Evolutionary conservation across 768 basidiomycete genomes (phyloP).

Genomic region (Galerina marginata): DNA sequence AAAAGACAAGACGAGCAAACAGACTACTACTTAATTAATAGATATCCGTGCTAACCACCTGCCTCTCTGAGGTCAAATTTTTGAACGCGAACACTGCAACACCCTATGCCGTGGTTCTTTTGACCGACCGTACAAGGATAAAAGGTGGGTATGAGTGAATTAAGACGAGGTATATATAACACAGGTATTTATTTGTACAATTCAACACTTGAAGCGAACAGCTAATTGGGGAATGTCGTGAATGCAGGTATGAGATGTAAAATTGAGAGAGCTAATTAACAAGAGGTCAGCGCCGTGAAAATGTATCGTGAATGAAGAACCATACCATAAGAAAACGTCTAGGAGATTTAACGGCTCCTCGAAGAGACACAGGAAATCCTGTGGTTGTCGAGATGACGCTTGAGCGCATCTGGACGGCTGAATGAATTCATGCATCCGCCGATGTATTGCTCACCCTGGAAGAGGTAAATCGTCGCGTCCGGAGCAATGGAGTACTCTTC

Average conservation of each 20-base stretch:
- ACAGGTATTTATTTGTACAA: too few species aligned
- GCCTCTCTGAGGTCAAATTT: neutral
- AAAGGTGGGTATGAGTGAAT: too few species aligned
- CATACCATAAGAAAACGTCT: conserved; percentile 5
- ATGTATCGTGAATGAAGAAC: neutral
- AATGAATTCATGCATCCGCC: conserved; percentile 49
- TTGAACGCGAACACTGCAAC: neutral
- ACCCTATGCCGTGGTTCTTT: too few species aligned
- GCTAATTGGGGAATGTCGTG: too few species aligned
- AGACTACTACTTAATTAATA: conserved; percentile 12
- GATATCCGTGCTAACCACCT: conserved; percentile 5
- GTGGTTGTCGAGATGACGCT: conserved; percentile 46
- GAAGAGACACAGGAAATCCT: conserved; percentile 32
- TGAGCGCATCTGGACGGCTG: conserved; percentile 51
- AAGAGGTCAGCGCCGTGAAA: neutral
- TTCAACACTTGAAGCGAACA: too few species aligned
- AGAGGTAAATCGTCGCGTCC: conserved; percentile 30
- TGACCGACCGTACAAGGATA: too few species aligned
- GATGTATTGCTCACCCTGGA: conserved; percentile 36
- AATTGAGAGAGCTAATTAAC: too few species aligned
- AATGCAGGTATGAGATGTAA: too few species aligned
- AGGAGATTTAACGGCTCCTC: neutral
- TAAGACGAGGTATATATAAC: too few species aligned
- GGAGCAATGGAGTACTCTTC: conserved; percentile 17
- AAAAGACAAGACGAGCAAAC: conserved; percentile 33